phyloP scores from a whole-genome alignment of 257 asterid species.

The Perilla frutescens region DNA sequence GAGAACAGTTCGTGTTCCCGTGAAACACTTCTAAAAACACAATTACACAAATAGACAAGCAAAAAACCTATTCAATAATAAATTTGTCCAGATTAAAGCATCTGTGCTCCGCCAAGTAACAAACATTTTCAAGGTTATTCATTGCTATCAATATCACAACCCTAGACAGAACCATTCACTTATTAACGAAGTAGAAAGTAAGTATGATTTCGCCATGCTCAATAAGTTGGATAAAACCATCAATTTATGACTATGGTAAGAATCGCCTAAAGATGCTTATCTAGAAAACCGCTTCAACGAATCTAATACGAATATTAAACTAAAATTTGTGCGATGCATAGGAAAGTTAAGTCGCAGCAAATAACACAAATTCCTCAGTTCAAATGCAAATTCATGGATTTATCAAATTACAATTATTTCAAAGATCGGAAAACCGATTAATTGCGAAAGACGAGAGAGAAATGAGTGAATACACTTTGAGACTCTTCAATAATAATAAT shows the following conservation, averaged over 20 bases:
- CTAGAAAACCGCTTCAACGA: slow-evolving; percentile 6
- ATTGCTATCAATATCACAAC: slow-evolving; percentile 19
- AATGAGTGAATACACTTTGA: slow-evolving; percentile 10
- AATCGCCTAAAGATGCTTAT: slow-evolving; percentile 17
- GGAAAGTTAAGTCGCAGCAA: slow-evolving; percentile 7
- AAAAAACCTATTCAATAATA: slow-evolving; percentile 15
- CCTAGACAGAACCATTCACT: slow-evolving; percentile 25
- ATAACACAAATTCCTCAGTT: slow-evolving; percentile 29
- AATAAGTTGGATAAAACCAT: neutral
- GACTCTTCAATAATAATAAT: slow-evolving; percentile 13
- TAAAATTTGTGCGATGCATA: slow-evolving; percentile 1
- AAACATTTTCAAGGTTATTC: neutral
- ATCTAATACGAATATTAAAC: neutral
- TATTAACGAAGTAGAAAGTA: slow-evolving; percentile 2
- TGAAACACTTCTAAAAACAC: slow-evolving; percentile 20
- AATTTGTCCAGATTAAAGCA: slow-evolving; percentile 7
- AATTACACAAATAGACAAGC: slow-evolving; percentile 13
- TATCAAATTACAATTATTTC: slow-evolving; percentile 17
- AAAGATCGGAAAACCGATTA: slow-evolving; percentile 28
- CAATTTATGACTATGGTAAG: neutral
- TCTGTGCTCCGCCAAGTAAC: neutral
- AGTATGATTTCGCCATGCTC: slow-evolving; percentile 3
- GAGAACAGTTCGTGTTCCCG: neutral
- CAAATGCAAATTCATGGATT: slow-evolving; percentile 28
- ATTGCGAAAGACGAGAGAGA: slow-evolving; percentile 3